Percentiles rank a stretch among this genome's conserved stretches.
phyloP scores from a whole-genome alignment of 192 early-diverging fungal genomes.

The Coemansia sp. region DNA sequence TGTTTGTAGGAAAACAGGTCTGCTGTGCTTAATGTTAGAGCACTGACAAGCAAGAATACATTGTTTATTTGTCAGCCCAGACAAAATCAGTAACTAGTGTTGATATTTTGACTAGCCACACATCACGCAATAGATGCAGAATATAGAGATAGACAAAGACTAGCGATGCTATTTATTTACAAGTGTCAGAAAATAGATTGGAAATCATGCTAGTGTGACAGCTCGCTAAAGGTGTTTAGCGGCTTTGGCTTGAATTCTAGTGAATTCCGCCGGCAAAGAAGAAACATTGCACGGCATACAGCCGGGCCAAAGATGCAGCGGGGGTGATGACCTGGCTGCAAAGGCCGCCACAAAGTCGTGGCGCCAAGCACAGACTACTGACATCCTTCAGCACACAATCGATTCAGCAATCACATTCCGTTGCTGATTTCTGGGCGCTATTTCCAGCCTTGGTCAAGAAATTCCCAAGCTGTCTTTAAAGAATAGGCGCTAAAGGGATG shows the following conservation, averaged over 20 bases:
- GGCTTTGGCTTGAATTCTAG: not conserved
- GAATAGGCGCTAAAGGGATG: not conserved
- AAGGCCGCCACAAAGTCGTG: conserved; percentile 1
- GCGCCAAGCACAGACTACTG: not conserved
- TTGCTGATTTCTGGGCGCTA: not conserved
- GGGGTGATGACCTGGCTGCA: not conserved
- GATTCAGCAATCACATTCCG: not conserved
- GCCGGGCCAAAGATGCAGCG: not conserved
- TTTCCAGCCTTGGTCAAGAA: not conserved
- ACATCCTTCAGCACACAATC: not conserved
- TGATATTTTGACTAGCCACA: conserved; percentile 1
- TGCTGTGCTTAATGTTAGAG: not conserved
- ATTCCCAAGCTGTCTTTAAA: not conserved
- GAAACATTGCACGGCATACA: not conserved
- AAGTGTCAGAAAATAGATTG: not conserved
- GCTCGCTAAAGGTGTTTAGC: not conserved
- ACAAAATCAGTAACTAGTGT: not conserved
- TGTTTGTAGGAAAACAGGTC: not conserved
- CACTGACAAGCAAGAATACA: not conserved
- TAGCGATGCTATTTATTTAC: not conserved
- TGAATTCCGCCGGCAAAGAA: no score
- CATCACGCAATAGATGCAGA: not conserved
- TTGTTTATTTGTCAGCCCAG: not conserved
- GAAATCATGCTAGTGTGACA: not conserved
- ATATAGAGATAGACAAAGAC: not conserved